Base-by-base conservation (phyloP, 1,284 basidiomycete genomes). In the Ganoderma sinense region DNA sequence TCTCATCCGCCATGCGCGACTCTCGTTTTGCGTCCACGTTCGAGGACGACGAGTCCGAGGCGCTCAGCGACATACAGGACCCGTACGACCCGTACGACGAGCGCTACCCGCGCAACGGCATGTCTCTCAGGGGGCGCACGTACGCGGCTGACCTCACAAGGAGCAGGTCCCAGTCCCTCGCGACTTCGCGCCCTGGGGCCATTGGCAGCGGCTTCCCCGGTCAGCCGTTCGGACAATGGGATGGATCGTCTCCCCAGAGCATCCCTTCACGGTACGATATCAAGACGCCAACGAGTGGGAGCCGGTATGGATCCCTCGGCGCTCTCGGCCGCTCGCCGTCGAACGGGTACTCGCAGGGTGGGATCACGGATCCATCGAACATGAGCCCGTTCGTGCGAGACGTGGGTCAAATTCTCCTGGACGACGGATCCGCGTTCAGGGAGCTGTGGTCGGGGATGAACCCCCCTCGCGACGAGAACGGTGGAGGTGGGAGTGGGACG, bases 361-460 rank as follows among this genome's bases (percentile, higher is more conserved):
- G 82, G 76, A 85, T 81, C 71, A 82, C 82, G 51, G 93, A 94
- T 78, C 80, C 88, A 55, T 90, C 91, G 43, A 95, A 95, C 78
- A 92, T 94, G 86, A 90, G 88, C 71, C 94, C 94, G 0, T 94
- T 95, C 77, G 88, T 93, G 29, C 84, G 93, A 39, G 93, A 95
- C 78, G 90, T 95, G 20, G 89, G 89, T 18, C 89, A 91, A 79
- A 93, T 94, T 69, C 80, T 94, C 45, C 81, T 91, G 65, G 91
- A 94, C 74, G 91, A 93, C 66, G 87, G 86, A 4, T 86, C 89
- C 0, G 87, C 88, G 0, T 88, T 92, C 74, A 84, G 90, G 56
- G 91, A 93, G 74, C 83, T 93, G 11, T 93, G 91, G 91, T 85
- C 88, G 0, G 89, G 88, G 39, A 88, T 88, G 84, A 83, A 88